Percentiles rank a stretch among this genome's conserved stretches.
These are phyloP conservation scores for Scytalidium lignicola DNA, from an alignment of 2,329 filamentous ascomycete genomes.

Conservation along the genomic window DNA sequence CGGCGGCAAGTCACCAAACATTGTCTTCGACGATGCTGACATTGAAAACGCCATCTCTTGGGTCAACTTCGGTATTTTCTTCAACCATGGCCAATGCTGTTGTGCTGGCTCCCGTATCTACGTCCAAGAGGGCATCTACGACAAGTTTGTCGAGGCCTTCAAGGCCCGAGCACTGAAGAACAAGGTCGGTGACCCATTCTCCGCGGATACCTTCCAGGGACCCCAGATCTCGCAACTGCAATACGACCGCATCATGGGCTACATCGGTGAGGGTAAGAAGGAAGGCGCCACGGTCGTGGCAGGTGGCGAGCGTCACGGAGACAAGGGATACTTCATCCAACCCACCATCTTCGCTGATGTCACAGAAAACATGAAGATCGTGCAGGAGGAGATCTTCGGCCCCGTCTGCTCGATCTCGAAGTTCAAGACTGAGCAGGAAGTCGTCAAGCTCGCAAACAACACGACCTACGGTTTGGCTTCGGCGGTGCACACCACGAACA, in stretches of 20 bases:
- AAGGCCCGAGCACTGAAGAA: slow-evolving; percentile 59
- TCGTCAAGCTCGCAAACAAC: slow-evolving; percentile 57
- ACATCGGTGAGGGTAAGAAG: slow-evolving; percentile 60
- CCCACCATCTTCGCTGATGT: slow-evolving; percentile 70
- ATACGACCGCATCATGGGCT: slow-evolving; percentile 66
- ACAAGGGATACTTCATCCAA: slow-evolving; percentile 67
- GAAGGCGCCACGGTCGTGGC: slow-evolving; percentile 59
- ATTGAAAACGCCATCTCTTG: slow-evolving; percentile 58
- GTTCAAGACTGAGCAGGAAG: slow-evolving; percentile 65
- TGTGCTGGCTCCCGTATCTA: slow-evolving; percentile 64
- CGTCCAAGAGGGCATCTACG: slow-evolving; percentile 66
- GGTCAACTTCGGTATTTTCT: slow-evolving; percentile 48
- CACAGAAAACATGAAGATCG: slow-evolving; percentile 67
- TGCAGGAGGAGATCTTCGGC: slow-evolving; percentile 71
- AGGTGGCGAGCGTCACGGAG: slow-evolving; percentile 61
- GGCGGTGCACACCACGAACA: slow-evolving; percentile 61
- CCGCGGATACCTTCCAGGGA: slow-evolving; percentile 62
- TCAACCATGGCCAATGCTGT: slow-evolving; percentile 37
- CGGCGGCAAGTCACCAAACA: slow-evolving; percentile 59
- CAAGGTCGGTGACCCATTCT: slow-evolving; percentile 64
- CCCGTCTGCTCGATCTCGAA: slow-evolving; percentile 67
- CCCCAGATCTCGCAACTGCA: slow-evolving; percentile 66
- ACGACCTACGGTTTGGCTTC: slow-evolving; percentile 64
- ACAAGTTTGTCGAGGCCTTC: slow-evolving; percentile 63
- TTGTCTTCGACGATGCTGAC: slow-evolving; percentile 56